phyloP scores from a whole-genome alignment of 1,139 yeast genomes.

The Lodderomyces parapsilosis region DNA sequence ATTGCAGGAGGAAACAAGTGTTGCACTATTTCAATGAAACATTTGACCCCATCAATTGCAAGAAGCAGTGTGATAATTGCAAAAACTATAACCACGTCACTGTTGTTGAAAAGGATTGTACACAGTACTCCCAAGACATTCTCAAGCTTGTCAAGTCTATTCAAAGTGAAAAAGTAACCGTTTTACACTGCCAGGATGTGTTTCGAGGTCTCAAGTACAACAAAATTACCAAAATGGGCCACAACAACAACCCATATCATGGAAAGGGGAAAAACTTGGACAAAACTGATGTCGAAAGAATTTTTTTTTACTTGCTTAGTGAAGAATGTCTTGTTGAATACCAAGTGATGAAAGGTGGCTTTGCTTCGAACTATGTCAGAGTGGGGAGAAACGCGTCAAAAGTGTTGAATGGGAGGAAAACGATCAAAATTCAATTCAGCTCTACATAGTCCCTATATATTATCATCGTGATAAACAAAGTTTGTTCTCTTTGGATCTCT shows the following conservation, averaged over 20 bases:
- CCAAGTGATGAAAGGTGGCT: conserved; percentile 70
- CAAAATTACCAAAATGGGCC: conserved; percentile 63
- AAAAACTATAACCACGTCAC: conserved; percentile 40
- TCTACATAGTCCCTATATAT: conserved; percentile 17
- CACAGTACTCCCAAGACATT: conserved; percentile 60
- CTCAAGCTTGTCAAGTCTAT: conserved; percentile 57
- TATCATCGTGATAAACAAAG: conserved; percentile 60
- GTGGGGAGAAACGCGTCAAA: conserved; percentile 53
- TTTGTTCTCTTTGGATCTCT: conserved; percentile 50
- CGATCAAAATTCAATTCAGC: conserved; percentile 30
- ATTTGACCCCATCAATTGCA: conserved; percentile 67
- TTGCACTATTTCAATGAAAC: conserved; percentile 85
- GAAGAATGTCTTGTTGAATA: conserved; percentile 72
- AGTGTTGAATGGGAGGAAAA: conserved; percentile 44
- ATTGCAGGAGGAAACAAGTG: conserved; percentile 87
- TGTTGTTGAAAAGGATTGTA: conserved; percentile 64
- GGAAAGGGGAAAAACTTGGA: conserved; percentile 68
- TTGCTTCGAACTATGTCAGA: conserved; percentile 72
- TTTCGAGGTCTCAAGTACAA: conserved; percentile 71
- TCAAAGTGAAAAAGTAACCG: conserved; percentile 64
- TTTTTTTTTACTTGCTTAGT: conserved; percentile 73
- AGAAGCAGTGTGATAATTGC: conserved; percentile 85
- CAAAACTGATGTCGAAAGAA: conserved; percentile 72
- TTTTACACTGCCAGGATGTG: conserved; percentile 79
- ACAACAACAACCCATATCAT: conserved; percentile 57